Percentiles rank a stretch among this genome's conserved stretches.
phyloP scores from a whole-genome alignment of 1,284 basidiomycete species.

The Ceratorhiza oryzae-sativae region DNA sequence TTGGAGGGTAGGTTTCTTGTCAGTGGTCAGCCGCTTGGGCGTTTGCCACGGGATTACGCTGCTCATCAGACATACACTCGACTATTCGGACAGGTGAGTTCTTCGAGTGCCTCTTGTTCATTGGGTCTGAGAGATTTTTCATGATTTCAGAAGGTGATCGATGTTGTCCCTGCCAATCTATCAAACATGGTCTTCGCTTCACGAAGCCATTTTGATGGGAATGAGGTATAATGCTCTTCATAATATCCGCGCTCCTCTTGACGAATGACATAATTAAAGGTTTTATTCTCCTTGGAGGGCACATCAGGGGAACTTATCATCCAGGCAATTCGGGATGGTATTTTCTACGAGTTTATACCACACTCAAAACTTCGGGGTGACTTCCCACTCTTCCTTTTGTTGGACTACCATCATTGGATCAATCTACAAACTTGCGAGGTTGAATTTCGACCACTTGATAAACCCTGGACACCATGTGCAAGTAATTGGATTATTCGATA shows the following conservation, averaged over 20 bases:
- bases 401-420: conserved; percentile 25
- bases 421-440: neutral
- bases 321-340: neutral
- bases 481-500: neutral
- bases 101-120: neutral
- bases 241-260: neutral
- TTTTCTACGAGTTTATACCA: neutral
- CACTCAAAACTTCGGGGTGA: neutral
- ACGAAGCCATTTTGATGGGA: neutral
- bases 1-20: conserved; percentile 56
- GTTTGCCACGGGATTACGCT: conserved; percentile 52
- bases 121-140: neutral
- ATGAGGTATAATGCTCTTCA: neutral
- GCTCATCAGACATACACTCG: conserved; percentile 50
- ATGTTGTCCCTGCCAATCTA: conserved; percentile 10
- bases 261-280: neutral
- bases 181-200: conserved; percentile 8
- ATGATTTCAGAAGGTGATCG: neutral
- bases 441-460: conserved; percentile 15
- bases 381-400: conserved; percentile 7
- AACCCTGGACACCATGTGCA: neutral
- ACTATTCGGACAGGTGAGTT: conserved; percentile 50
- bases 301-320: neutral
- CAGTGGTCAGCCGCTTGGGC: conserved; percentile 53
- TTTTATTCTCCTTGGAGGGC: neutral